Evolutionary conservation across 805 yeast species (phyloP).

Genomic region (Wickerhamiella musiphila): DNA sequence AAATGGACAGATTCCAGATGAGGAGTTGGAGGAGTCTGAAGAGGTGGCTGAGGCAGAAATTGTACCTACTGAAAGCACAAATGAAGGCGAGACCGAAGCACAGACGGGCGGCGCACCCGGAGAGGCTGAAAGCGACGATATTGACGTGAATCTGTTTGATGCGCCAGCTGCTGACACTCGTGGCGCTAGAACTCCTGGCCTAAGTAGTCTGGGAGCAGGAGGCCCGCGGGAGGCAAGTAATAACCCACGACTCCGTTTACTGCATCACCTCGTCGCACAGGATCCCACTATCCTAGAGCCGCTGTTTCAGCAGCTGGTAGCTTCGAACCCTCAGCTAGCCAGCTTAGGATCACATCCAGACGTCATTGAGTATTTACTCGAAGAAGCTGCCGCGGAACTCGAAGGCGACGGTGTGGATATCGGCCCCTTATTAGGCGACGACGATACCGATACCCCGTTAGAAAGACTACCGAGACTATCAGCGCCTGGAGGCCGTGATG

Average conservation of each 20-base stretch:
- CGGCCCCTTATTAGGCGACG: conserved; percentile 34
- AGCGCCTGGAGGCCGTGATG: conserved; percentile 23
- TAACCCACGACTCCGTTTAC: conserved; percentile 26
- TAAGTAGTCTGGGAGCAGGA: too few relatives aligned
- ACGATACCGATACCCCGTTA: conserved; percentile 14
- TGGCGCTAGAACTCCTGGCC: too few relatives aligned
- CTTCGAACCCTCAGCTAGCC: conserved; percentile 71
- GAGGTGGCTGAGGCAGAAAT: conserved; percentile 15
- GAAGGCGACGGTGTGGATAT: conserved; percentile 21
- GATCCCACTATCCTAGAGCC: conserved; percentile 83
- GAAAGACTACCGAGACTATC: too few relatives aligned
- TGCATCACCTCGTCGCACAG: conserved; percentile 46
- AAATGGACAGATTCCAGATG: conserved; percentile 67
- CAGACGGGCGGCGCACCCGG: conserved; percentile 8
- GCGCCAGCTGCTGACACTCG: too few relatives aligned
- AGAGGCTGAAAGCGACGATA: conserved; percentile 7
- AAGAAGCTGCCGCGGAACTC: conserved; percentile 22
- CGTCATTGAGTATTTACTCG: conserved; percentile 56
- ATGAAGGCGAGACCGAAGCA: conserved; percentile 2
- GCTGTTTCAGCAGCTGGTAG: conserved; percentile 63
- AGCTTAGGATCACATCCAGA: conserved; percentile 43
- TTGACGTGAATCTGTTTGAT: conserved; percentile 26
- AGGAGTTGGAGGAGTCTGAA: conserved; percentile 13
- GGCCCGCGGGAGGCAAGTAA: conserved; percentile 9
- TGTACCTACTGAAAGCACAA: conserved; percentile 12